phyloP scores from a whole-genome alignment of 352 stramenopile genomes.

The Globisporangium viniferum region DNA sequence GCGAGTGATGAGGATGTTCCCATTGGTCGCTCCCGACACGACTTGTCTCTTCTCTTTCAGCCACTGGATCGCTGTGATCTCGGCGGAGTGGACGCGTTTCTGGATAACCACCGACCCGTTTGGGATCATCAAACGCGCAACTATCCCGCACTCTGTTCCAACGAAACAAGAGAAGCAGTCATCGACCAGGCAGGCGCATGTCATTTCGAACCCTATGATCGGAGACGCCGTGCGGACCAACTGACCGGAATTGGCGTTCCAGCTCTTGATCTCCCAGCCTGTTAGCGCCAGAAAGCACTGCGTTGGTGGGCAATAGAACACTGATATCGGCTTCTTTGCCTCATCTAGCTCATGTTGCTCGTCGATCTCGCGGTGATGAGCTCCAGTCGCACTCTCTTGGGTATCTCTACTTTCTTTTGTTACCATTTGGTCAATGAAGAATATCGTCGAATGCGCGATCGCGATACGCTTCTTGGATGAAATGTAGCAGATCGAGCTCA shows the following conservation, averaged over 20 bases:
- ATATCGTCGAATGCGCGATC: slow-evolving; percentile 48
- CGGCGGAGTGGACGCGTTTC: slow-evolving; percentile 23
- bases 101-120: slow-evolving; percentile 28
- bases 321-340: slow-evolving; percentile 27
- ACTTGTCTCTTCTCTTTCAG: slow-evolving; percentile 20
- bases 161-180: slow-evolving; percentile 45
- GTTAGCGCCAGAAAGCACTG: slow-evolving; percentile 36
- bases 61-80: slow-evolving; percentile 25
- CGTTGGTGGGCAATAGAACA: slow-evolving; percentile 26
- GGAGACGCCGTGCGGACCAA: slow-evolving; percentile 19
- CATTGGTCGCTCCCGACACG: slow-evolving; percentile 28
- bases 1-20: slow-evolving; percentile 30
- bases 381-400: background rate
- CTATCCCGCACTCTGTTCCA: slow-evolving; percentile 31
- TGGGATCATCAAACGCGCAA: slow-evolving; percentile 38
- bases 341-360: slow-evolving; percentile 21
- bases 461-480: slow-evolving; percentile 30
- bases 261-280: slow-evolving; percentile 26
- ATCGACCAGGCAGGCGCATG: slow-evolving; percentile 28
- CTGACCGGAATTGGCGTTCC: slow-evolving; percentile 22
- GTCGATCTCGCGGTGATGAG: background rate
- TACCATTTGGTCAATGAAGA: slow-evolving; percentile 44
- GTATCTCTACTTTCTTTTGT: slow-evolving; percentile 1
- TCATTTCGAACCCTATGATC: slow-evolving; percentile 28
- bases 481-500: slow-evolving; percentile 37